Evolutionary conservation across 2,329 filamentous ascomycete genomes (phyloP), one percentile per base, ranked within the genome.

Genomic region (Ophiostoma himal-ulmi): DNA sequence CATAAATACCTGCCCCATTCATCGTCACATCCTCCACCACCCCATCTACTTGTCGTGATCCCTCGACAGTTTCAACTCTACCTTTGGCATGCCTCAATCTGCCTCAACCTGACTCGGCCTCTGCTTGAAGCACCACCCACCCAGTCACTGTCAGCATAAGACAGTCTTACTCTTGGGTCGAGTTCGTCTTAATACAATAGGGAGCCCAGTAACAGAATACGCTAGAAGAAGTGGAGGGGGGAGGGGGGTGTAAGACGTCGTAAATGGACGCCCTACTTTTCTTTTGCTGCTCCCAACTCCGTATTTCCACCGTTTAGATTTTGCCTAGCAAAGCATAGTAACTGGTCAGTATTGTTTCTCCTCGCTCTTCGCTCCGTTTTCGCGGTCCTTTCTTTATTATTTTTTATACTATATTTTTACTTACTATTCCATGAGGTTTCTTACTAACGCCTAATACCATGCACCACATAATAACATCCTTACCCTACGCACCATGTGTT

Each of bases 361-460:
- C 22, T 41, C 64, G 39, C 34, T 37, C 64, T 67, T 67, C 64
- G 36, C 64, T 67, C 64, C 64, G 65, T 67, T 48, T 41, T 67
- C 64, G 34, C 64, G 64, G 64, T 67, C 60, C 30, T 64, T 64
- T 6, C 22, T 57, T 22, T 69, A 66, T 69, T 69, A 65, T 62
- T 65, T 44, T 70, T 41, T 66, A 41, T 44, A n/a, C 26, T 22
- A 57, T 54, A 30, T 30, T 57, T 14, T 41, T 44, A 30, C 60
- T 67, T 39, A 30, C 36, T 62, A 22, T 70, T 44, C 48, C 48
- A 22, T 22, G 6, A 54, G 65, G 48, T 26, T 41, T 60, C 34
- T 26, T 11, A 26, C 52, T 26, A 48, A 17, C 17, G 48, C 65
- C 52, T 22, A n/a, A 54, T 20, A n/a, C 22, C 57, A 36, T 30